Evolutionary conservation across 2,329 filamentous ascomycete genomes (phyloP), one percentile per base, ranked within the genome.

Genomic region (Penicillium sp.): DNA sequence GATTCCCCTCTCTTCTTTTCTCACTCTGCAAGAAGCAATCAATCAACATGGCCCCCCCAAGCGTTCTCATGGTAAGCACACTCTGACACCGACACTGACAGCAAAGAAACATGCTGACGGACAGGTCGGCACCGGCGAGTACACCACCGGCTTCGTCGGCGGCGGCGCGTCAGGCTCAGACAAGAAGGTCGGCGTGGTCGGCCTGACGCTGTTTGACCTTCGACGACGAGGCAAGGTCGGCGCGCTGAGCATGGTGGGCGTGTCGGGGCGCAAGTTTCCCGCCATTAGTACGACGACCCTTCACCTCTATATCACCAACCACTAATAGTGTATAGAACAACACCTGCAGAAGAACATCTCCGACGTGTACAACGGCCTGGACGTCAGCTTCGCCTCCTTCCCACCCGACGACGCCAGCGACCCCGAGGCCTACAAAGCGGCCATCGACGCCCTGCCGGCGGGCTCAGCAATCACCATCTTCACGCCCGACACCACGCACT

Each of bases 171-270:
- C 91, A 3, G 87, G 83, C 11, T 96, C 91, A 50, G 93, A 97
- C 81, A 97, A 97, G 79, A 97, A 97, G 75, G 89, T 97, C 50
- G 92, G 93, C 58, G 93, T 97, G 9, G 92, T 97, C 18, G 92
- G 90, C 42, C 78, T 97, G 71, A 93, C 90, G 23, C 80, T 96
- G 63, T 96, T 96, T 72, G 92, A 96, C 72, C 81, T 97, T 63
- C 86, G 92, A 59, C 83, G 91, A 61, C 83, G 92, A 71, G 91
- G 92, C 65, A 96, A 96, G 76, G 92, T 97, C 23, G 87, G 84
- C 65, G 85, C 89, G 60, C 79, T 97, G 66, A 85, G 85, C 67
- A 97, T 97, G 92, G 92, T 90, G 21, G 93, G 92, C 55, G 90
- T 90, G 55, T 91, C 90, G 59, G 93, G 92, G 61, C 83, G 82